Base-by-base conservation (phyloP, 2,329 filamentous ascomycete species). In the Dactylellina sp. region DNA sequence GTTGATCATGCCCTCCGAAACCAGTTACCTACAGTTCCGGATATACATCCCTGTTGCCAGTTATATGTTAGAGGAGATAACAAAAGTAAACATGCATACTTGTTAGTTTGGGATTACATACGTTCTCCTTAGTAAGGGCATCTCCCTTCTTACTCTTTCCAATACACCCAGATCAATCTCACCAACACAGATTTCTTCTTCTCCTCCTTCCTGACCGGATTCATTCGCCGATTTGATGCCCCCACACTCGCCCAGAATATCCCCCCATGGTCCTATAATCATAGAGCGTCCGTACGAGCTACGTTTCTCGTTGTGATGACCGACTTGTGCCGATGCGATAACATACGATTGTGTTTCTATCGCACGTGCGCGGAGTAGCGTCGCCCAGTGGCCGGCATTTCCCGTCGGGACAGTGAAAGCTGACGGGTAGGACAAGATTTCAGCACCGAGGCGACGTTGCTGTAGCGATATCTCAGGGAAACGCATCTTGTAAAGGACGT, bases 281-380 rank as follows among this genome's bases (percentile, higher is more conserved):
- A 96, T 88, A 77, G 90, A 91, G 80, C 92, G 89, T 0, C 94
- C 94, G 82, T 95, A 97, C 81, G 91, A 96, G 25, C 86, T 85
- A 68, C 94, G 84, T 81, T 89, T 92, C 75, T 88, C 87, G 77
- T 92, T 93, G 79, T 90, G 92, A 39, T 83, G 81, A 0, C 93
- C 93, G 20, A 87, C 86, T 81, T 97, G 93, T 40, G 93, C 94
- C 0, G 93, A 89, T 7, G 93, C 94, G 74, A 97, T 83, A 1
- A 97, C 89, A 83, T 91, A 98, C 63, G 88, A 88, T 82, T 97
- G 91, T 16, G 90, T 92, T 84, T 97, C 94, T 72, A 97, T 92
- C 7, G 94, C 94, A 50, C 94, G 85, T 2, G 92, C 89, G 25
- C 91, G 85, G 12, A 97, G 83, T 4, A 98, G 82, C 1, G 87